Percentiles rank a stretch among this genome's conserved stretches.
These are phyloP conservation scores for Urtica urens DNA, from an alignment of 306 rosid species.

Conservation along the genomic window DNA sequence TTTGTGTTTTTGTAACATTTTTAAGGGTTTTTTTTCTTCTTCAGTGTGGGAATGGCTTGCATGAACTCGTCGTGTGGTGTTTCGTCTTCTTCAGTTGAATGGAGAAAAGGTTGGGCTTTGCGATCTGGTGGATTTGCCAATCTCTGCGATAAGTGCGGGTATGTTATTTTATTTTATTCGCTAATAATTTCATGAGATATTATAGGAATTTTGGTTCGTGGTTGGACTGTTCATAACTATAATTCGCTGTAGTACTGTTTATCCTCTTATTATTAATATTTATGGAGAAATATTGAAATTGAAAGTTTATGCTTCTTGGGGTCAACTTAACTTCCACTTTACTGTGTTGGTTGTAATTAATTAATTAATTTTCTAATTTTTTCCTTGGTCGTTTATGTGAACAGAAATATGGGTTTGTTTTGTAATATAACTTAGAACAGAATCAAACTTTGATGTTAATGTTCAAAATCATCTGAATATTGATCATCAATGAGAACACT, in stretches of 20 bases:
- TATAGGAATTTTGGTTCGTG: slow-evolving; percentile 11
- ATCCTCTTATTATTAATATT: not conserved
- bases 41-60: slow-evolving; percentile 53
- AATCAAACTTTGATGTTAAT: not conserved
- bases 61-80: slow-evolving; percentile 62
- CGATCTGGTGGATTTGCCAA: slow-evolving; percentile 89
- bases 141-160: slow-evolving; percentile 96
- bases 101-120: slow-evolving; percentile 89
- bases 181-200: slow-evolving; percentile 9
- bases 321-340: not conserved
- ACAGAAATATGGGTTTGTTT: not conserved
- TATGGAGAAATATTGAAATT: not conserved
- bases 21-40: too few relatives aligned
- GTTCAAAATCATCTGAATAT: not conserved
- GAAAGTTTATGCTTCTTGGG: not conserved
- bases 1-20: slow-evolving; percentile 41
- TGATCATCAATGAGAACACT: not conserved
- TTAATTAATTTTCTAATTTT: too few relatives aligned
- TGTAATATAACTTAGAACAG: not conserved
- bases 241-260: not conserved
- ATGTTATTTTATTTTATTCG: slow-evolving; percentile 9
- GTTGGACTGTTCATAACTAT: not conserved
- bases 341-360: slow-evolving; percentile 4
- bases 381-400: not conserved
- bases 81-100: slow-evolving; percentile 46